Conservation (phyloP, 2,329 filamentous ascomycete species). For the Diplodia intermedia region DNA sequence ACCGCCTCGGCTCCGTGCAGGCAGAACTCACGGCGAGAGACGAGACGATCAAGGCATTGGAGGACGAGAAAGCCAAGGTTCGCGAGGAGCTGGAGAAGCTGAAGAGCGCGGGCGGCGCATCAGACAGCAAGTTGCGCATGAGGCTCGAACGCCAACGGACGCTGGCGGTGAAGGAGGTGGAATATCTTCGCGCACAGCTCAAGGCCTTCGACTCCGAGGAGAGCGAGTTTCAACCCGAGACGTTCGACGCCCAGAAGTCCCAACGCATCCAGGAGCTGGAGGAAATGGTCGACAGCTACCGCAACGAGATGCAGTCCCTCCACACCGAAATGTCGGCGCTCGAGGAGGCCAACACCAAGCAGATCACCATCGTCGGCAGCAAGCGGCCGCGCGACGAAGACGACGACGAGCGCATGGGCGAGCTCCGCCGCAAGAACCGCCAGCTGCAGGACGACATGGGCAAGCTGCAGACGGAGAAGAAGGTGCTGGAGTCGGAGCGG, state of each 20-base stretch:
- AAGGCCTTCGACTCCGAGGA: constrained; percentile 88
- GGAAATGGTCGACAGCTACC: constrained; percentile 84
- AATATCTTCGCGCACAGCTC: constrained; percentile 90
- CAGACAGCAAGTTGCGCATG: constrained; percentile 71
- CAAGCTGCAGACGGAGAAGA: constrained; percentile 71
- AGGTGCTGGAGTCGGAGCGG: constrained; percentile 77
- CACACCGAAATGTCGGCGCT: constrained; percentile 75
- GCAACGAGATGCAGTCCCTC: constrained; percentile 75
- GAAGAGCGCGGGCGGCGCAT: constrained; percentile 57
- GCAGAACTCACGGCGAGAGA: constrained; percentile 81
- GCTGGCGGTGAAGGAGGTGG: constrained; percentile 88
- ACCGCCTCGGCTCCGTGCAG: constrained; percentile 78
- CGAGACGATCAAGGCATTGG: constrained; percentile 72
- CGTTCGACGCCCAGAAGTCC: constrained; percentile 75
- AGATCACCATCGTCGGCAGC: constrained; percentile 55
- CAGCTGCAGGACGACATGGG: constrained; percentile 80
- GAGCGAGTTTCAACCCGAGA: constrained; percentile 80
- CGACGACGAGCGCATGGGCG: constrained; percentile 75
- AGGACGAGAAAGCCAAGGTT: constrained; percentile 71
- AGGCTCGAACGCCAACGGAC: constrained; percentile 85
- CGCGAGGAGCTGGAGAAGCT: constrained; percentile 74
- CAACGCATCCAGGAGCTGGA: constrained; percentile 83
- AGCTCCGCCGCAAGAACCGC: constrained; percentile 85
- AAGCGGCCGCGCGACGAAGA: constrained; percentile 69
- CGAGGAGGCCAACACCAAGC: constrained; percentile 56